These are phyloP conservation scores for Fusarium sp. DNA, from an alignment of 2,329 filamentous ascomycete genomes.

Conservation along the genomic window DNA sequence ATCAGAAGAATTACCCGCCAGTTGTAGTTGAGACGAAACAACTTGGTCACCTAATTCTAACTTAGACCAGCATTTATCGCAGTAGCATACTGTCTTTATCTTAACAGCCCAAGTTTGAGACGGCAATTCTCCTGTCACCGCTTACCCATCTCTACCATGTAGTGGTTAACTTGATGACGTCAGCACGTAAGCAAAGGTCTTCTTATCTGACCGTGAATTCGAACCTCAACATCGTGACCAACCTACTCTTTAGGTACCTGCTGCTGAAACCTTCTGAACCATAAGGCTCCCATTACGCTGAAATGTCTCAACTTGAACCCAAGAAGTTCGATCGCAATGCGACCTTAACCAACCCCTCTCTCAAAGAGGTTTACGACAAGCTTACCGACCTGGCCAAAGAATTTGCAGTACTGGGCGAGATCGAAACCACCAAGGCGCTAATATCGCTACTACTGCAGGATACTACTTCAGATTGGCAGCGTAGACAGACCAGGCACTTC, in stretches of 20 bases:
- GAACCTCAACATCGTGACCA: neutral
- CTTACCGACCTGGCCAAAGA: conserved; percentile 26
- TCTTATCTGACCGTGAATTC: neutral
- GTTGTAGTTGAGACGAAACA: no score
- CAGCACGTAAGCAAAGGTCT: neutral
- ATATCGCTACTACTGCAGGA: conserved; percentile 35
- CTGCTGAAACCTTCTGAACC: neutral
- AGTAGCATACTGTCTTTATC: neutral
- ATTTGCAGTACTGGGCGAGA: conserved; percentile 34
- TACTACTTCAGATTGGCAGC: conserved; percentile 36
- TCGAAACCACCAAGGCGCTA: conserved; percentile 19
- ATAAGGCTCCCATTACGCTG: neutral
- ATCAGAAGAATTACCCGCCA: no score
- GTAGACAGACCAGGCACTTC: neutral
- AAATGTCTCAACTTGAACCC: conserved; percentile 2
- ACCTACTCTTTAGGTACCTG: neutral
- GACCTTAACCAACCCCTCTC: conserved; percentile 11
- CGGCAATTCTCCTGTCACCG: neutral
- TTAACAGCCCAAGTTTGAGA: neutral
- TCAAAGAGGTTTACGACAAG: conserved; percentile 20
- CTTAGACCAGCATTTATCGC: neutral
- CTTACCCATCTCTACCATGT: neutral
- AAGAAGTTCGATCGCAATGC: conserved; percentile 22
- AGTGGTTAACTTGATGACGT: neutral
- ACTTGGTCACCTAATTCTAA: no score